Percentiles rank a stretch among this genome's conserved stretches.
Conservation (phyloP, 257 asterid genomes). For the Capsicum baccatum region DNA sequence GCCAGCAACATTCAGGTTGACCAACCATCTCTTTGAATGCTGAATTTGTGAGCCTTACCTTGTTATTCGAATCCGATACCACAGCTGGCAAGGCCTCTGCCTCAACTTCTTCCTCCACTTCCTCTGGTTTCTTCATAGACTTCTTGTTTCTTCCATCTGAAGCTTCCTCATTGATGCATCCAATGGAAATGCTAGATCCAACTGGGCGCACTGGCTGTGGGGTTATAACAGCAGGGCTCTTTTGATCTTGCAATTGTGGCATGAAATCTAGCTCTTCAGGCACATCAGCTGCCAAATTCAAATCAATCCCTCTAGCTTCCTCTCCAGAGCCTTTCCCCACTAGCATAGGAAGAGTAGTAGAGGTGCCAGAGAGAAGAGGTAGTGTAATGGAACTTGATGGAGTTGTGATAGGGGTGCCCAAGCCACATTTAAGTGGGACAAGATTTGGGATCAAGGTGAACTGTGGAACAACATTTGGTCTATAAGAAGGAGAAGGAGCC, state of each 20-base stretch:
- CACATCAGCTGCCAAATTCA: constrained; percentile 52
- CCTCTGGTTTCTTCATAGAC: constrained; percentile 51
- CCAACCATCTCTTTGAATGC: constrained; percentile 91
- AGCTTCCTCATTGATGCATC: constrained; percentile 40
- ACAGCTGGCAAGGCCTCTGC: constrained; percentile 66
- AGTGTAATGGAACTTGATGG: constrained; percentile 51
- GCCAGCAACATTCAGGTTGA: constrained; percentile 95
- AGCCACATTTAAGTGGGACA: constrained; percentile 54
- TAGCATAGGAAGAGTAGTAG: neutral
- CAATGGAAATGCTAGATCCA: constrained; percentile 58
- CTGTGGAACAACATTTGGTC: constrained; percentile 38
- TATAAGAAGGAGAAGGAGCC: constrained; percentile 32
- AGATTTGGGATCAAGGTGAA: constrained; percentile 45
- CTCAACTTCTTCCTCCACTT: constrained; percentile 76
- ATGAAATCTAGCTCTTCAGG: constrained; percentile 59
- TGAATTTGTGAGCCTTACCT: constrained; percentile 72
- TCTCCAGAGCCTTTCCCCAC: neutral
- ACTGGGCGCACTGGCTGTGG: constrained; percentile 80
- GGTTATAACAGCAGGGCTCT: constrained; percentile 46
- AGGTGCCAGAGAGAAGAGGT: constrained; percentile 48
- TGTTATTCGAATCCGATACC: constrained; percentile 68
- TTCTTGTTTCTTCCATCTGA: constrained; percentile 60
- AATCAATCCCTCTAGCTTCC: constrained; percentile 46
- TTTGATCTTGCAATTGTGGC: constrained; percentile 43
- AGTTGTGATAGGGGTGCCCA: constrained; percentile 52